These are phyloP conservation scores for Rhododendron williamsianum DNA, from an alignment of 148 eudicot genomes.

Conservation along the genomic window DNA sequence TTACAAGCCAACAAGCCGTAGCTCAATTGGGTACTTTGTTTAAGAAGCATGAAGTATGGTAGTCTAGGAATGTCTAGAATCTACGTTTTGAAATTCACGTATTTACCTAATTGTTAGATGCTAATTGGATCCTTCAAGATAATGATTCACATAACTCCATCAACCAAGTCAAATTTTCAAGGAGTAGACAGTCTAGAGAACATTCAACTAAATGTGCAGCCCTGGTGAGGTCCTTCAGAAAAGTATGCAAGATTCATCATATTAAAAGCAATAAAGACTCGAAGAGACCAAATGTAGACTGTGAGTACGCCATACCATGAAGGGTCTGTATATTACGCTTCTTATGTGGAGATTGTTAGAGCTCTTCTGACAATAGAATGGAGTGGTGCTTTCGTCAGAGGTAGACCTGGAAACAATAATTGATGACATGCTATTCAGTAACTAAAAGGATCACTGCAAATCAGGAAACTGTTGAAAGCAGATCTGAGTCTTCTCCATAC, in stretches of 20 bases:
- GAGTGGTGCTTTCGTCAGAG: slow-evolving; percentile 24
- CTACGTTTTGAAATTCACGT: neutral
- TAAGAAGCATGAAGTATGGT: neutral
- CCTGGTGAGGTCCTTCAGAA: neutral
- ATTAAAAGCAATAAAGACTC: neutral
- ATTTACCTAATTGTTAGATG: neutral
- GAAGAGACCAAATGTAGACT: slow-evolving; percentile 3
- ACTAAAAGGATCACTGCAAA: neutral
- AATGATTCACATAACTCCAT: neutral
- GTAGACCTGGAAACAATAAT: slow-evolving; percentile 33
- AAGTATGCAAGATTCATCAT: neutral
- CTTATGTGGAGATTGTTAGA: slow-evolving; percentile 48
- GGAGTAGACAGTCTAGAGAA: neutral
- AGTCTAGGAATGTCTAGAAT: neutral
- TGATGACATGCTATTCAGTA: neutral
- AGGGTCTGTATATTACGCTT: slow-evolving; percentile 64
- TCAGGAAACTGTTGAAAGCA: slow-evolving; percentile 5
- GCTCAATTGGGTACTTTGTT: neutral
- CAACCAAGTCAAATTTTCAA: neutral
- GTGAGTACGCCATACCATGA: slow-evolving; percentile 48
- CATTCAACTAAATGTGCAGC: neutral
- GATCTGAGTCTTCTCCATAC: slow-evolving; percentile 22
- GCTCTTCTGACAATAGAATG: slow-evolving; percentile 59
- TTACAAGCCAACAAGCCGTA: neutral
- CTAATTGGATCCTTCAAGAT: neutral